Evolutionary conservation across 371 early-diverging fungal species (phyloP), one percentile per base, ranked within the genome.

Genomic region (Mucor plumbeus): DNA sequence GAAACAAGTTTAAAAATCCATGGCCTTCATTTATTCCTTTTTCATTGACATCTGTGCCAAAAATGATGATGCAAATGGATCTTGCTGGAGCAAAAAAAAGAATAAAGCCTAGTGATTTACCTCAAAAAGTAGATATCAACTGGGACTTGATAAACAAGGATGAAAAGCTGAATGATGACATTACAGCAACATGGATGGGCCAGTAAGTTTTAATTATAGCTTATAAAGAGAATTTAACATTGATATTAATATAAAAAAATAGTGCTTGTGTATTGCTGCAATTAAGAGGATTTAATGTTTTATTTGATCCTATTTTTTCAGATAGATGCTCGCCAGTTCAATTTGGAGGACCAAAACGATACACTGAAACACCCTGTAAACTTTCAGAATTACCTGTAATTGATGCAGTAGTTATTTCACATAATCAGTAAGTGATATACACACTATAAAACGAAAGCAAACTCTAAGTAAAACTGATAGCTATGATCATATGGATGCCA

Each of bases 271-370:
- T 89, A 9, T 63, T 92, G 39, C 80, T 90, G 8, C 86, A 87
- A 56, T 55, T 89, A 2, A 83, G 84, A 39, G 90, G 90, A 0
- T 80, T 86, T 53, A 89, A 90, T 62, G 78, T 93, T 31, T 74
- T 93, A 3, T 88, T 87, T 65, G 93, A 92, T 63, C 93, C 94
- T 0, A 85, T 91, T 54, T 90, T 90, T 63, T 90, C 91, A 5
- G 81, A 89, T 14, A 75, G 93, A 63, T 93, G 90, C 69, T 84
- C 90, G 34, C 89, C 91, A 1, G 69, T 80, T 19, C 85, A 87
- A 63, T 84, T 78, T 64, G 75, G 78, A 1, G 90, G 91, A 0
- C 91, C 90, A 11, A 86, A 86, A 64, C 84, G 93, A n/a, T 77
- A 79, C 56, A 87, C 87, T 0, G 85, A 85, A 9, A 79, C 89